Conservation (phyloP, 1,139 yeast species). For the Hanseniaspora sp. region DNA sequence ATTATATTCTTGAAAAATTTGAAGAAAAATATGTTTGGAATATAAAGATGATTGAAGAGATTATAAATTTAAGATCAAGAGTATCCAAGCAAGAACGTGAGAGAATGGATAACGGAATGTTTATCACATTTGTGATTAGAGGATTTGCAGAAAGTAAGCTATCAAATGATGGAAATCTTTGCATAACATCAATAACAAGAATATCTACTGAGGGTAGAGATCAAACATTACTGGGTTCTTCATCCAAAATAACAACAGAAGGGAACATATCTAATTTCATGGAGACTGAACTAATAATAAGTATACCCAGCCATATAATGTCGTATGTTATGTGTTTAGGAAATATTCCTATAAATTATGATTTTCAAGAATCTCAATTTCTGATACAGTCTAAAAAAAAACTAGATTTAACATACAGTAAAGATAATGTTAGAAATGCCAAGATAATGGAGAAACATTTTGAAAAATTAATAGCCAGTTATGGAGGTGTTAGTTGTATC, state of each 20-base stretch:
- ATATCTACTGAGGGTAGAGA: constrained; percentile 53
- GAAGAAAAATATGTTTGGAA: constrained; percentile 60
- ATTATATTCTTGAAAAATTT: constrained; percentile 35
- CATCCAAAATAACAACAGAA: constrained; percentile 48
- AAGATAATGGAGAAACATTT: constrained; percentile 41
- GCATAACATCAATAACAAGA: constrained; percentile 55
- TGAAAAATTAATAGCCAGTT: constrained; percentile 45
- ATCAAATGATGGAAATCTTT: constrained; percentile 21
- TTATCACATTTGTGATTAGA: constrained; percentile 48
- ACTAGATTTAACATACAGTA: constrained; percentile 12
- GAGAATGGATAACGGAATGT: constrained; percentile 46
- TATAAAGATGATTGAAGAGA: constrained; percentile 43
- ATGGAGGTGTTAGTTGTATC: constrained; percentile 52
- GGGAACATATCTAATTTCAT: constrained; percentile 57
- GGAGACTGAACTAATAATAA: constrained; percentile 55
- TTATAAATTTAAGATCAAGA: constrained; percentile 49
- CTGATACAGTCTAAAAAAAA: constrained; percentile 40
- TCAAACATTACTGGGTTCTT: constrained; percentile 49
- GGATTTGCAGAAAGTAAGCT: constrained; percentile 50
- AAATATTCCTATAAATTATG: constrained; percentile 60
- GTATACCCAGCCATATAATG: constrained; percentile 42
- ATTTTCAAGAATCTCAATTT: constrained; percentile 40
- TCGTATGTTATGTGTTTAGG: constrained; percentile 55
- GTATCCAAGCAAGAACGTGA: constrained; percentile 41
- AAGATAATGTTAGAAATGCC: not conserved